Evolutionary conservation across 305 asterid genomes (phyloP).

Genomic region (Fraxinus paxiana): DNA sequence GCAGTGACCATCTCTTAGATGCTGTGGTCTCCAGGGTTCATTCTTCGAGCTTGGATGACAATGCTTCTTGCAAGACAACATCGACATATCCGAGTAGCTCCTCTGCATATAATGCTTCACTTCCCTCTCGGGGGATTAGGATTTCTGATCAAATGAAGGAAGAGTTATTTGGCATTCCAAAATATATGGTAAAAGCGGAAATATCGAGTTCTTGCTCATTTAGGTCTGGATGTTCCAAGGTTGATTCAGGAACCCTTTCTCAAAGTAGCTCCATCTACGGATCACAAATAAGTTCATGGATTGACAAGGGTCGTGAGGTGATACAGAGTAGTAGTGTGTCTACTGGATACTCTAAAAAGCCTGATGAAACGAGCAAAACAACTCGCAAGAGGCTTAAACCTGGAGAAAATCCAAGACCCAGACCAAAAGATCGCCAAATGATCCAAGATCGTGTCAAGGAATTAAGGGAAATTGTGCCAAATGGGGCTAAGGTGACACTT

Average conservation of each 20-base stretch:
- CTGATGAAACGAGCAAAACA: constrained; percentile 39
- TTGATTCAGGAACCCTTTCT: constrained; percentile 37
- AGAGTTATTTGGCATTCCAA: constrained; percentile 49
- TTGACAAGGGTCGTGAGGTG: constrained; percentile 36
- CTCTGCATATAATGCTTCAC: constrained; percentile 30
- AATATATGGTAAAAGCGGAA: constrained; percentile 36
- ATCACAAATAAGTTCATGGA: constrained; percentile 55
- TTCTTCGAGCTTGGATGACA: constrained; percentile 42
- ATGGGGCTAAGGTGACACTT: constrained; percentile 62
- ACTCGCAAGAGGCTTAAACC: constrained; percentile 72
- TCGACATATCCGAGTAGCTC: constrained; percentile 42
- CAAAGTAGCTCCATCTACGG: constrained; percentile 51
- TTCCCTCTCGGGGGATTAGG: constrained; percentile 36
- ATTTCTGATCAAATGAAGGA: constrained; percentile 33
- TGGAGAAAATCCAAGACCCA: constrained; percentile 73
- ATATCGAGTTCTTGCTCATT: constrained; percentile 33
- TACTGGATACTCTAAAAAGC: constrained; percentile 48
- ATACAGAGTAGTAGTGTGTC: constrained; percentile 46
- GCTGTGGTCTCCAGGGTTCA: constrained; percentile 48
- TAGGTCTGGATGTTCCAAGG: constrained; percentile 39
- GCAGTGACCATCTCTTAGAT: constrained; percentile 54
- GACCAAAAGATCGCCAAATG: constrained; percentile 87
- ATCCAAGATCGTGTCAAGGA: constrained; percentile 89
- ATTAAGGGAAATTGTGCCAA: constrained; percentile 72
- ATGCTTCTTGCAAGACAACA: constrained; percentile 47